phyloP scores from a whole-genome alignment of 2,329 filamentous ascomycete species.

The Tolypocladium inflatum region DNA sequence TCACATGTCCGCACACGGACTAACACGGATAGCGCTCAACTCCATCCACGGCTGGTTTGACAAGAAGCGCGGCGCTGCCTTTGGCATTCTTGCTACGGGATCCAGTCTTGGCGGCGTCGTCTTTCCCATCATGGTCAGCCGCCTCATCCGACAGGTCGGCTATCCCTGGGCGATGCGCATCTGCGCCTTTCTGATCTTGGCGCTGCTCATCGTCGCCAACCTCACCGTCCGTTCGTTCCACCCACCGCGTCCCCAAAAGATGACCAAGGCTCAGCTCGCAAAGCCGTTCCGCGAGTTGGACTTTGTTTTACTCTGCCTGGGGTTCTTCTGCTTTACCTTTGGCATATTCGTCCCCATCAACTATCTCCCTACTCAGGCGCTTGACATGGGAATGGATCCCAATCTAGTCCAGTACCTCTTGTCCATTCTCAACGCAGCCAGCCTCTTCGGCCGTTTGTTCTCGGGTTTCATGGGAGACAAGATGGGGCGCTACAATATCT shows the following conservation, averaged over 20 bases:
- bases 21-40: background rate
- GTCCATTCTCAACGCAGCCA: constrained; percentile 27
- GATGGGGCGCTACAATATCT: constrained; percentile 29
- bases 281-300: background rate
- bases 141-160: constrained; percentile 18
- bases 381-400: background rate
- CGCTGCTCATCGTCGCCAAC: background rate
- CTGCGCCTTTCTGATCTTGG: constrained; percentile 8
- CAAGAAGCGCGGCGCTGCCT: constrained; percentile 4
- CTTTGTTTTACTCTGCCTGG: background rate
- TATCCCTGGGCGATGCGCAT: constrained; percentile 23
- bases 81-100: constrained; percentile 15
- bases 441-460: constrained; percentile 25
- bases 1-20: background rate
- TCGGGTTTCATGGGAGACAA: constrained; percentile 24
- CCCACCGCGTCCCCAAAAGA: background rate
- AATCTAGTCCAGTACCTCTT: constrained; percentile 23
- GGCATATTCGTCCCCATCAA: background rate
- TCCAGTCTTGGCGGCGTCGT: constrained; percentile 21
- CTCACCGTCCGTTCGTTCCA: background rate
- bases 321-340: background rate
- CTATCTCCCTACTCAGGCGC: background rate
- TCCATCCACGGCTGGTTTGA: background rate
- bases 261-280: background rate
- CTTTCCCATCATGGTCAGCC: constrained; percentile 22